Evolutionary conservation across 2,329 filamentous ascomycete genomes (phyloP).

Genomic region (Geosmithia flava): DNA sequence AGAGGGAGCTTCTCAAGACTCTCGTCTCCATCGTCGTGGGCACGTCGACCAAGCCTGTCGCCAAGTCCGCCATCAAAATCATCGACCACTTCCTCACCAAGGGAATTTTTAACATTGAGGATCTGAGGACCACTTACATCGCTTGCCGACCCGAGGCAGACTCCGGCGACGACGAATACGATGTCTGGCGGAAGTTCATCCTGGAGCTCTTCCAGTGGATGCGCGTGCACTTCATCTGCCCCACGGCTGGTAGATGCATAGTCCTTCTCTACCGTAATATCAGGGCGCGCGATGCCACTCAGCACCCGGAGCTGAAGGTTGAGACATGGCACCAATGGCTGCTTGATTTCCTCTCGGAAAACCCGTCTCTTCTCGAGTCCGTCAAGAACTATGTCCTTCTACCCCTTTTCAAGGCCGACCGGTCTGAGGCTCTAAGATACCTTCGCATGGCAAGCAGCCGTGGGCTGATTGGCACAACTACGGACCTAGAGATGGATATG

Average conservation of each 20-base stretch:
- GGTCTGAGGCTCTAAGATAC: conserved; percentile 39
- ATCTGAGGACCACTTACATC: conserved; percentile 30
- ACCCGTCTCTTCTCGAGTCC: conserved; percentile 43
- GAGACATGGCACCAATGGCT: conserved; percentile 45
- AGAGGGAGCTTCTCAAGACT: conserved; percentile 32
- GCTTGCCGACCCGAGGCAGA: background rate
- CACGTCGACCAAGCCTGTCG: conserved; percentile 47
- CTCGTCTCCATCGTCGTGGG: conserved; percentile 48
- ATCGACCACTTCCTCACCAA: conserved; percentile 56
- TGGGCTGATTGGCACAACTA: conserved; percentile 31
- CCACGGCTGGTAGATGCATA: conserved; percentile 47
- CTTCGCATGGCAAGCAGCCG: conserved; percentile 43
- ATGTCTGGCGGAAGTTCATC: conserved; percentile 38
- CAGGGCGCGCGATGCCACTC: conserved; percentile 14
- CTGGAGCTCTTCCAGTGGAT: conserved; percentile 41
- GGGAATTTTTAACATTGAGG: conserved; percentile 34
- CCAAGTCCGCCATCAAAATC: conserved; percentile 58
- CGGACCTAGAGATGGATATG: conserved; percentile 31
- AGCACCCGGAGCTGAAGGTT: conserved; percentile 17
- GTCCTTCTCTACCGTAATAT: conserved; percentile 42
- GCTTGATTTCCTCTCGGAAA: conserved; percentile 31
- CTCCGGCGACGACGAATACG: conserved; percentile 4
- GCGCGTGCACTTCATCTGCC: conserved; percentile 42
- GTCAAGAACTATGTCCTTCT: conserved; percentile 54
- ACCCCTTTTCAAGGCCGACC: conserved; percentile 48